Evolutionary conservation across 1,284 basidiomycete genomes (phyloP), one percentile per base, ranked within the genome.

Genomic region (Rhodotorula sp.): DNA sequence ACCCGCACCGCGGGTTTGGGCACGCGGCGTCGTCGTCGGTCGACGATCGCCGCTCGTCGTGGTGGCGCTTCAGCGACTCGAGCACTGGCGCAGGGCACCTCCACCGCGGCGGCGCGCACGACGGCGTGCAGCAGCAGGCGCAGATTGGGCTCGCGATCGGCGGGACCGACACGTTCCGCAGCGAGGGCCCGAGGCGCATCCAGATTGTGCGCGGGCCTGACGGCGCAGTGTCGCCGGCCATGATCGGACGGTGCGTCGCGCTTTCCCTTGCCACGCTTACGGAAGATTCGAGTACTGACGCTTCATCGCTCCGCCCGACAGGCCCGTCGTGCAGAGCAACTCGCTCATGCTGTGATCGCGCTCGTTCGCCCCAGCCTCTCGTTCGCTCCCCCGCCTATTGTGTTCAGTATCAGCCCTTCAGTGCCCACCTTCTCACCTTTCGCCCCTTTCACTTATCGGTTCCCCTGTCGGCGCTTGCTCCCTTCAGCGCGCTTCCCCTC

Each of bases 301-400:
- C 1, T n/a, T 42, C 2, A 44, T 8, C 23, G 16, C 50, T 25
- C 12, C 13, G 23, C 1, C 21, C 4, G 8, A 45, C 70, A 76
- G 74, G 48, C 75, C 75, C 0, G 64, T 68, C 25, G 52, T 45
- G 19, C 71, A 73, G 59, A 68, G 64, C 62, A 77, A 75, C 49
- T 77, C 75, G 62, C 69, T 75, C 59, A 70, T 77, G 71, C 66
- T 77, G 45, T 75, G 53, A 53, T 53, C 46, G 17, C 25, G 34
- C 42, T 23, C 23, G 23, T 46, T 5, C 42, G 21, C 49, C 14
- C 4, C 10, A 17, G 7, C 23, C 55, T 21, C 17, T 25, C 42
- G 16, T 44, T n/a, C 25, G 27, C 27, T 16, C 45, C 34, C 49
- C 21, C 23, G 52, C 61, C 41, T 44, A 50, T 41, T 19, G 19